A percentile compares a stretch with the other conserved stretches of the same genome.
Evolutionary conservation across 177 flowering plant genomes (phyloP).

Genomic region (Tripterygium wilfordii): DNA sequence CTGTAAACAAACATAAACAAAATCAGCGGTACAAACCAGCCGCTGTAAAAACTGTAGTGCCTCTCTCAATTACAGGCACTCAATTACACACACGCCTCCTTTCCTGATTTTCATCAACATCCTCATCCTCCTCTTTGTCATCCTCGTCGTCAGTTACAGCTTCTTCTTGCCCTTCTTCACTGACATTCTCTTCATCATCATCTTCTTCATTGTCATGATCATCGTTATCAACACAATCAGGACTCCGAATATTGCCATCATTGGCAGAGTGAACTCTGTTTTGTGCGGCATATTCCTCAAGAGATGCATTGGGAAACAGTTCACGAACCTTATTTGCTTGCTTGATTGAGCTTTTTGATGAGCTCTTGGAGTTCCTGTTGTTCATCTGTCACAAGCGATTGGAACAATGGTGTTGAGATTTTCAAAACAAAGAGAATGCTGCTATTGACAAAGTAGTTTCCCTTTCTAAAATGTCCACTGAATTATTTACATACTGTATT

Average conservation of each 20-base stretch:
- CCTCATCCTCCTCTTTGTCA: not conserved
- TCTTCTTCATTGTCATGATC: constrained; percentile 5
- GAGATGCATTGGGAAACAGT: constrained; percentile 29
- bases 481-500: too few relatives aligned
- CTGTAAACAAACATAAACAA: too few relatives aligned
- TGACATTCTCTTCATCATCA: constrained; percentile 11
- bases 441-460: too few relatives aligned
- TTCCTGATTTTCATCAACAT: too few relatives aligned
- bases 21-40: too few relatives aligned
- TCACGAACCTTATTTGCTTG: constrained; percentile 37
- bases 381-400: constrained; percentile 35
- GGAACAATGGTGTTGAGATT: too few relatives aligned
- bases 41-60: too few relatives aligned
- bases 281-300: constrained; percentile 32
- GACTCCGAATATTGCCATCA: constrained; percentile 2
- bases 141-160: not conserved
- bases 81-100: too few relatives aligned
- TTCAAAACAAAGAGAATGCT: too few relatives aligned
- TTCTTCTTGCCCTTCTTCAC: not conserved
- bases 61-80: too few relatives aligned
- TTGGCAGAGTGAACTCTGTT: constrained; percentile 12
- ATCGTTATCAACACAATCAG: constrained; percentile 14
- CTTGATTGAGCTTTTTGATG: constrained; percentile 5
- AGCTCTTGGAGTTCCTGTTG: constrained; percentile 27
- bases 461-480: too few relatives aligned